phyloP scores from a whole-genome alignment of 768 basidiomycete species.

The Epithele typhae region DNA sequence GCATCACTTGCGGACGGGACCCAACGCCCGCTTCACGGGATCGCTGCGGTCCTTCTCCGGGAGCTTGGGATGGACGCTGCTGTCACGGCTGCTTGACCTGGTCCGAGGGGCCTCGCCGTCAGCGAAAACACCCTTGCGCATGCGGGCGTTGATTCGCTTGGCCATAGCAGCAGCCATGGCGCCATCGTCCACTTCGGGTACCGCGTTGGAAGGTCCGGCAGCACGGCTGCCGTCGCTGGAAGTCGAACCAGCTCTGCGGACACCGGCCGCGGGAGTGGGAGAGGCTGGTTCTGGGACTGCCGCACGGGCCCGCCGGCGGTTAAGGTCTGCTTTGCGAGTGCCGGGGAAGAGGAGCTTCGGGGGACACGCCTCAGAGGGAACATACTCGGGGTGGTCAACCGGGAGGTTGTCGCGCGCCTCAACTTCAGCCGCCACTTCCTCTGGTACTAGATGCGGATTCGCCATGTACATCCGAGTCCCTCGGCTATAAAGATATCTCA shows the following conservation, averaged over 20 bases:
- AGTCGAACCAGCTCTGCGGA: slow-evolving; percentile 3
- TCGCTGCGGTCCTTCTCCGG: slow-evolving; percentile 22
- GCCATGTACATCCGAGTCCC: slow-evolving; percentile 58
- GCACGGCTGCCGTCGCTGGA: slow-evolving; percentile 8
- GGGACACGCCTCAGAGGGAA: slow-evolving; percentile 48
- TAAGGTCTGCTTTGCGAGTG: slow-evolving; percentile 23
- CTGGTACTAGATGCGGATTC: slow-evolving; percentile 55
- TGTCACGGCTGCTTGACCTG: slow-evolving; percentile 11
- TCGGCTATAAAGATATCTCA: slow-evolving; percentile 41
- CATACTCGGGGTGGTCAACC: slow-evolving; percentile 60
- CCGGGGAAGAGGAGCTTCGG: slow-evolving; percentile 56
- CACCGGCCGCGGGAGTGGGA: slow-evolving; percentile 1
- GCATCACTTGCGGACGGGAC: slow-evolving; percentile 5
- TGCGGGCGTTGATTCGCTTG: slow-evolving; percentile 11
- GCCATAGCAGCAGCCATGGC: slow-evolving; percentile 13
- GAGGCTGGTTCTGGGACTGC: slow-evolving; percentile 1
- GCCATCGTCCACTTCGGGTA: slow-evolving; percentile 17
- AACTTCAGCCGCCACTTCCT: slow-evolving; percentile 26
- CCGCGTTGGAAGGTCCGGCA: neutral
- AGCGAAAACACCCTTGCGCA: slow-evolving; percentile 7
- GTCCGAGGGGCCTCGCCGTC: slow-evolving; percentile 14
- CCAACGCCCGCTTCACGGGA: slow-evolving; percentile 20
- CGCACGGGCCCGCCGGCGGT: slow-evolving; percentile 10
- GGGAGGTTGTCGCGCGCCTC: slow-evolving; percentile 52
- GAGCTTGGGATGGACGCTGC: slow-evolving; percentile 3